phyloP scores from a whole-genome alignment of 169 alveolate genomes.

The Babesia ovis region DNA sequence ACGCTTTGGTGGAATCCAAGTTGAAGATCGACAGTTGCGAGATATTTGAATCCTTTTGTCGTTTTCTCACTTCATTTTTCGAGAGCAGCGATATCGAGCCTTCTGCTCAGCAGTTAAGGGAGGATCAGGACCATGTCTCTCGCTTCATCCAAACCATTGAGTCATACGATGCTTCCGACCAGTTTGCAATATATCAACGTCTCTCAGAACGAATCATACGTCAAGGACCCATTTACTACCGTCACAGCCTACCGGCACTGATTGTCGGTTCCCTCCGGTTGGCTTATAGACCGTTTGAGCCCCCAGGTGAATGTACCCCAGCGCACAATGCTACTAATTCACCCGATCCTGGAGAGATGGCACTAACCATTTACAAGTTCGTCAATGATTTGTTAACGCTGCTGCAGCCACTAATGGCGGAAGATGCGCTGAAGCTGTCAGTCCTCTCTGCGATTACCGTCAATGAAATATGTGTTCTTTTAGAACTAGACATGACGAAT shows the following conservation, averaged over 20 bases:
- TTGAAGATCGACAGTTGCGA: constrained; percentile 23
- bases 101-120: not conserved
- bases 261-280: constrained; percentile 17
- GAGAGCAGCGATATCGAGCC: not conserved
- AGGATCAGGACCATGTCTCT: constrained; percentile 18
- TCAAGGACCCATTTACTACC: constrained; percentile 3
- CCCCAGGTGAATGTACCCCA: constrained; percentile 26
- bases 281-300: constrained; percentile 21
- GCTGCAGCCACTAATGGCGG: constrained; percentile 19
- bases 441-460: constrained; percentile 62
- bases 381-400: constrained; percentile 1
- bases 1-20: constrained; percentile 30
- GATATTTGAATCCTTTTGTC: constrained; percentile 16
- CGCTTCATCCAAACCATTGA: constrained; percentile 15
- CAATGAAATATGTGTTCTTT: constrained; percentile 49
- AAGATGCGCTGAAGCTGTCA: constrained; percentile 60
- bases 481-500: constrained; percentile 16
- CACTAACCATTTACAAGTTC: constrained; percentile 4
- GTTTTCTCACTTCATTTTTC: constrained; percentile 31
- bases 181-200: constrained; percentile 9
- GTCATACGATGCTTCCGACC: constrained; percentile 17
- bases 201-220: constrained; percentile 9
- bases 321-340: not conserved
- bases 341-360: not conserved
- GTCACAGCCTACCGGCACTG: constrained; percentile 5